Conservation (phyloP, 2,329 filamentous ascomycete genomes). For the Pezicula carpinea region DNA sequence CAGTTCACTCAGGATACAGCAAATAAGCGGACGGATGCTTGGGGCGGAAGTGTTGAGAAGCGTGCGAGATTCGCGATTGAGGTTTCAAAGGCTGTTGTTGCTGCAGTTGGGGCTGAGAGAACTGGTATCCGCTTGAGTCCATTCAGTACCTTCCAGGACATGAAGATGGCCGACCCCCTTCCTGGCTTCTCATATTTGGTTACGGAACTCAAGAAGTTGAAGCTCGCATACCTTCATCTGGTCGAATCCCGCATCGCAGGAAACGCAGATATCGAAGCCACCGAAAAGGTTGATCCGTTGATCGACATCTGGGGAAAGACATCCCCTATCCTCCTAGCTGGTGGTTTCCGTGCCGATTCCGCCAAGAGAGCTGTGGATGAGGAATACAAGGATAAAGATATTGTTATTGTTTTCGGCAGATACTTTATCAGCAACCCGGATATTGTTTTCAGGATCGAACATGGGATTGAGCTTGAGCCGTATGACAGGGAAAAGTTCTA, state of each 20-base stretch:
- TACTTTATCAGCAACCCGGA: constrained; percentile 43
- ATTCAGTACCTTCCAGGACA: constrained; percentile 56
- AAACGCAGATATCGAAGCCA: constrained; percentile 34
- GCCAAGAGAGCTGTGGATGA: constrained; percentile 36
- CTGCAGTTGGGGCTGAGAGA: constrained; percentile 46
- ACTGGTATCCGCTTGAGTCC: constrained; percentile 56
- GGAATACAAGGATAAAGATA: constrained; percentile 25
- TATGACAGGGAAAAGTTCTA: constrained; percentile 38
- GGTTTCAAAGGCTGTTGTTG: constrained; percentile 44
- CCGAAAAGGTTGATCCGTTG: constrained; percentile 37
- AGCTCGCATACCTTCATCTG: constrained; percentile 58
- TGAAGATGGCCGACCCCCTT: constrained; percentile 58
- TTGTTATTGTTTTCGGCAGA: constrained; percentile 38
- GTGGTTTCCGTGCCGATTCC: constrained; percentile 37
- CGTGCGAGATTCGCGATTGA: constrained; percentile 48
- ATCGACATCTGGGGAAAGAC: constrained; percentile 37
- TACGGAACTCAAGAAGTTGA: constrained; percentile 42
- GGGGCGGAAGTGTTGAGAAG: constrained; percentile 46
- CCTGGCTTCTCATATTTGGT: constrained; percentile 60
- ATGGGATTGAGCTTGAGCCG: constrained; percentile 32
- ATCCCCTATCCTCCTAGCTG: constrained; percentile 45
- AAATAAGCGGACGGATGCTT: constrained; percentile 53
- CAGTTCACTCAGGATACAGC: constrained; percentile 27
- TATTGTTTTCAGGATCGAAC: constrained; percentile 35
- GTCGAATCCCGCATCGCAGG: constrained; percentile 42